Evolutionary conservation across 805 yeast species (phyloP).

Genomic region (Hanseniaspora thailandica): DNA sequence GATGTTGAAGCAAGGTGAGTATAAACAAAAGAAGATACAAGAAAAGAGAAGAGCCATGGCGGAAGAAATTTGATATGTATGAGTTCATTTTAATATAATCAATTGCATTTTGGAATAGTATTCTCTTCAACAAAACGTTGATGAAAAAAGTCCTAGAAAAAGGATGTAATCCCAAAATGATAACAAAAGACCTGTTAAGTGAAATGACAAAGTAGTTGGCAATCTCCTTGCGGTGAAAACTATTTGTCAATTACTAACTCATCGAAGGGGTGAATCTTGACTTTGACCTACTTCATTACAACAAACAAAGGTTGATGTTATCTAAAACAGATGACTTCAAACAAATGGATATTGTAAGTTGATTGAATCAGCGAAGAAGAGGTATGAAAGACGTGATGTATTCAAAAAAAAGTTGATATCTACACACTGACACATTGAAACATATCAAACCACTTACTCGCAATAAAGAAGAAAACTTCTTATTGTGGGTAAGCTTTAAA

Average conservation of each 20-base stretch:
- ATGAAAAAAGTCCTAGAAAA: too few species aligned
- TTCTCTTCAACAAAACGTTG: background rate
- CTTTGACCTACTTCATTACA: background rate
- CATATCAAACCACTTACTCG: constrained; percentile 13
- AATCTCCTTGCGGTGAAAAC: background rate
- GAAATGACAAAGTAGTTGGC: background rate
- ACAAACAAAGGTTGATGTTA: background rate
- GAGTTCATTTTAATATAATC: constrained; percentile 8
- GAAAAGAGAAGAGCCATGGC: constrained; percentile 7
- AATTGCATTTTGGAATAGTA: background rate
- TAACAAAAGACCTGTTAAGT: background rate
- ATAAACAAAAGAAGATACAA: constrained; percentile 17
- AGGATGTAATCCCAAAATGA: background rate
- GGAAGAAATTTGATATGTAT: constrained; percentile 13
- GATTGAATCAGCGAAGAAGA: background rate
- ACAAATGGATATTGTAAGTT: background rate
- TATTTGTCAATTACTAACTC: background rate
- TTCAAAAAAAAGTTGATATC: constrained; percentile 18
- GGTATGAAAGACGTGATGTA: background rate
- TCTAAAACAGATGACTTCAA: background rate
- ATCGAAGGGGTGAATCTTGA: background rate
- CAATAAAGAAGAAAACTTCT: background rate
- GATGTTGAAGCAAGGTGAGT: constrained; percentile 59
- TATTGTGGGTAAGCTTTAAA: background rate
- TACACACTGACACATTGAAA: constrained; percentile 30